These are phyloP conservation scores for Globisporangium apiculatum DNA, from an alignment of 352 stramenopile species.

Conservation along the genomic window DNA sequence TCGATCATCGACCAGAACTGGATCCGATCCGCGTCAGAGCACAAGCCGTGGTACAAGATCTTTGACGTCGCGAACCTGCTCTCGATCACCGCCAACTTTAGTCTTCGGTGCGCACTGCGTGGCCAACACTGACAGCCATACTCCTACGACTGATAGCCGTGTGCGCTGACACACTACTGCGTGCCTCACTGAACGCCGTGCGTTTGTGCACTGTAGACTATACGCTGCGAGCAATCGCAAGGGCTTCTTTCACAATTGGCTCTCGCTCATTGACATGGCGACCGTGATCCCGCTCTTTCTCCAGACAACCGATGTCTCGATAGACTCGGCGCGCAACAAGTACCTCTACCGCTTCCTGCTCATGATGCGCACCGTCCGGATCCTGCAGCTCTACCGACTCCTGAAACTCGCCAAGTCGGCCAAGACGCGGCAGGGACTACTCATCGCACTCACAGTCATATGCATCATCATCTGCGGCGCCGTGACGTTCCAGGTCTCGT, in stretches of 20 bases:
- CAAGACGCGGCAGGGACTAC: slow-evolving; percentile 39
- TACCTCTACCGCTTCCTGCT: slow-evolving; percentile 56
- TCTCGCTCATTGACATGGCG: slow-evolving; percentile 51
- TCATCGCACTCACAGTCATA: slow-evolving; percentile 45
- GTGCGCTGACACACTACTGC: neutral
- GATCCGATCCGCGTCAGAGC: slow-evolving; percentile 26
- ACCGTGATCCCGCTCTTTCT: slow-evolving; percentile 40
- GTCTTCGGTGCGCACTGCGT: slow-evolving; percentile 23
- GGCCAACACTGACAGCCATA: neutral
- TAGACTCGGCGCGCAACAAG: slow-evolving; percentile 15
- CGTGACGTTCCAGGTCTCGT: slow-evolving; percentile 44
- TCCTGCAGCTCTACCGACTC: slow-evolving; percentile 61
- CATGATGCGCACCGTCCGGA: slow-evolving; percentile 47
- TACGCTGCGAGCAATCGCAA: slow-evolving; percentile 60
- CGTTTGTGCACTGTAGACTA: slow-evolving; percentile 20
- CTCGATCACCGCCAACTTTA: slow-evolving; percentile 35
- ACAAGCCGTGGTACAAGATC: slow-evolving; percentile 20
- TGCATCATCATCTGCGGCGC: slow-evolving; percentile 62
- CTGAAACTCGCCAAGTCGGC: slow-evolving; percentile 47
- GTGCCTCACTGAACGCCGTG: neutral
- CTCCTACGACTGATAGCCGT: neutral
- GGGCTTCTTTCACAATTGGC: slow-evolving; percentile 47
- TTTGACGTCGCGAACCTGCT: slow-evolving; percentile 49
- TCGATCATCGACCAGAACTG: slow-evolving; percentile 65
- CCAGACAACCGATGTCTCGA: slow-evolving; percentile 24